Evolutionary conservation across 129 eudicot genomes (phyloP).

Genomic region (Flaveria linearis): DNA sequence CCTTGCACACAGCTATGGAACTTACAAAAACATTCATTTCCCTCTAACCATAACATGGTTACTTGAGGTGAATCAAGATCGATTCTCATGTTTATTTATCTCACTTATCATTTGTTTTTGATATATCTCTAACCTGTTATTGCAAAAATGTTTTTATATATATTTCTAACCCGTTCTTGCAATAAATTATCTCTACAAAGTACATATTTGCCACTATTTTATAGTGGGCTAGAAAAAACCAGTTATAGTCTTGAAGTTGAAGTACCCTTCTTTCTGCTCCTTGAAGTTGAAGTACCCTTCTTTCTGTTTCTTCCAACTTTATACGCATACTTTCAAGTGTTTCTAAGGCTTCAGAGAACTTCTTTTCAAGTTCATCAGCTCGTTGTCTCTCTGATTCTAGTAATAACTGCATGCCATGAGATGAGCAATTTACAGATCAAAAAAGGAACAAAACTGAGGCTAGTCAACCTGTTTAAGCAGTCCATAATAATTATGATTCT

Average conservation of each 20-base stretch:
- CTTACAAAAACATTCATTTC: slow-evolving; percentile 5
- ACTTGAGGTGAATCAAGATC: slow-evolving; percentile 25
- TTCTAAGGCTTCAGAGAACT: slow-evolving; percentile 31
- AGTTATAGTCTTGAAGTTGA: slow-evolving; percentile 64
- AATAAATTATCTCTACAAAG: slow-evolving; percentile 34
- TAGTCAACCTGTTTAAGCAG: neutral
- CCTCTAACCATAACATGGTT: slow-evolving; percentile 18
- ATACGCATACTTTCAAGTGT: slow-evolving; percentile 37
- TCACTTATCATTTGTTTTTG: slow-evolving; percentile 25
- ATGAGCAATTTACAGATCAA: neutral
- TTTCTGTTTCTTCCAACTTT: slow-evolving; percentile 38
- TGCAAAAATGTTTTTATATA: slow-evolving; percentile 20
- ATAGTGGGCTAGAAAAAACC: slow-evolving; percentile 24
- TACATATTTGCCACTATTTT: slow-evolving; percentile 35
- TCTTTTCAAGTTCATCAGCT: slow-evolving; percentile 37
- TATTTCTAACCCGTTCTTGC: slow-evolving; percentile 29
- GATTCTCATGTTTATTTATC: slow-evolving; percentile 16
- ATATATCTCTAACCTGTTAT: slow-evolving; percentile 21
- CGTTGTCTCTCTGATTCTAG: slow-evolving; percentile 31
- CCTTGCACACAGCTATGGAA: neutral
- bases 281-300: slow-evolving; percentile 40
- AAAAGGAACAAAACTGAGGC: neutral
- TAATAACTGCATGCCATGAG: slow-evolving; percentile 20
- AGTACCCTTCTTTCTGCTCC: slow-evolving; percentile 48
- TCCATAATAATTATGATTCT: neutral